phyloP scores from a whole-genome alignment of 441 rosid genomes.

The Jatropha multifida region DNA sequence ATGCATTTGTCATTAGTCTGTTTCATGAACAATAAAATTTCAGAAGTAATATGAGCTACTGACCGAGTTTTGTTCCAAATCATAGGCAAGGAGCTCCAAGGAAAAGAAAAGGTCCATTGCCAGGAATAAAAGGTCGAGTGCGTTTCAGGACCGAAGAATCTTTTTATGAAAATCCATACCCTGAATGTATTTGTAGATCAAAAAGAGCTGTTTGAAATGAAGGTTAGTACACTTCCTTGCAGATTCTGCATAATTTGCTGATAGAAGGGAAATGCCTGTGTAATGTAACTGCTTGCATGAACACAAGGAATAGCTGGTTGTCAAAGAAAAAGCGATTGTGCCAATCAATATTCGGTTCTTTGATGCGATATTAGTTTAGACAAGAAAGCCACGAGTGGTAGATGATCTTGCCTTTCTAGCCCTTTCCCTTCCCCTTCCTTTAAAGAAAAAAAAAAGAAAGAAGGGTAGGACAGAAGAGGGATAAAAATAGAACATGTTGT shows the following conservation, averaged over 20 bases:
- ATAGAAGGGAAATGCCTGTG: not conserved
- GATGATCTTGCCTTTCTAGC: no score
- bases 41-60: no score
- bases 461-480: not conserved
- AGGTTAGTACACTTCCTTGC: not conserved
- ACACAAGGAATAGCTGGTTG: not conserved
- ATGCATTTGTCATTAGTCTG: no score
- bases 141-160: slow-evolving; percentile 81
- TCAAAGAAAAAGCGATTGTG: not conserved
- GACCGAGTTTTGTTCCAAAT: not conserved
- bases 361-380: no score
- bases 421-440: not conserved
- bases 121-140: slow-evolving; percentile 73
- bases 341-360: not conserved
- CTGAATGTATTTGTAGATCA: slow-evolving; percentile 76
- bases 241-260: not conserved
- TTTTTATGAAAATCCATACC: slow-evolving; percentile 82
- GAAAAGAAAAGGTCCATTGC: slow-evolving; percentile 61
- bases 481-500: no score
- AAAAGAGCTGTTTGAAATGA: slow-evolving; percentile 27
- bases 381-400: no score
- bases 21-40: no score
- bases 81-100: slow-evolving; percentile 88
- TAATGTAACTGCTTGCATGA: not conserved
- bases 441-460: not conserved